Evolutionary conservation across 179 eudicot genomes (phyloP), one percentile per base, ranked within the genome.

Genomic region (Camellia oleifera): DNA sequence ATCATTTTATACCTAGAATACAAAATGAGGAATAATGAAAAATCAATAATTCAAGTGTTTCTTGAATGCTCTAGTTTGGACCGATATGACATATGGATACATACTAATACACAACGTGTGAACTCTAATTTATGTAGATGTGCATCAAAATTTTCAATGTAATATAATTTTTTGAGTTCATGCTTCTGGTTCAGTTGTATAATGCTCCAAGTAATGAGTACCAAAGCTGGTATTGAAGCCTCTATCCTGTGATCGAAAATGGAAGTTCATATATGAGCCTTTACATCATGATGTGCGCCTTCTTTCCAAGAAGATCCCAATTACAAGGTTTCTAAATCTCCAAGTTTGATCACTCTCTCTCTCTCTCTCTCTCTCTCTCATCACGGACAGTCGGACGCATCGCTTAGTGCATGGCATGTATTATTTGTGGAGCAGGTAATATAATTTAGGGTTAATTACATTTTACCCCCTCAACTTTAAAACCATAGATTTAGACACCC

Each of bases 211-310:
- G 76, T 68, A 94, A 94, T 56, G 97, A 93, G 69, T 88, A 83
- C 82, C 94, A 80, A 93, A 94, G 81, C 83, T 93, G 64, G 98
- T 93, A 61, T 72, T 94, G 74, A 94, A 94, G 87, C 98, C 98
- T 80, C 85, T 93, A 77, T 86, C 94, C 9, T 64, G 81, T 52
- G 92, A 93, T 53, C 88, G 93, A 65, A 86, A 77, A 84, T 93
- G 97, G 98, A 94, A 90, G 82, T 85, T 93, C 75, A 87, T 88
- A 9, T 93, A 86, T 63, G 93, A 92, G 84, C 98, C 98, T 72
- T 82, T 94, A 72, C 84, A 77, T 65, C 89, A 90, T n/a, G 94
- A 94, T 77, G 91, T 94, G 79, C 91, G 90, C 65, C 82, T 94
- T 77, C 85, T 93, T 77, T 91, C 98, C 76, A 94, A 93, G 91